Percentiles rank a stretch among this genome's conserved stretches.
phyloP scores from a whole-genome alignment of 306 rosid species.

The Lotus japonicus region DNA sequence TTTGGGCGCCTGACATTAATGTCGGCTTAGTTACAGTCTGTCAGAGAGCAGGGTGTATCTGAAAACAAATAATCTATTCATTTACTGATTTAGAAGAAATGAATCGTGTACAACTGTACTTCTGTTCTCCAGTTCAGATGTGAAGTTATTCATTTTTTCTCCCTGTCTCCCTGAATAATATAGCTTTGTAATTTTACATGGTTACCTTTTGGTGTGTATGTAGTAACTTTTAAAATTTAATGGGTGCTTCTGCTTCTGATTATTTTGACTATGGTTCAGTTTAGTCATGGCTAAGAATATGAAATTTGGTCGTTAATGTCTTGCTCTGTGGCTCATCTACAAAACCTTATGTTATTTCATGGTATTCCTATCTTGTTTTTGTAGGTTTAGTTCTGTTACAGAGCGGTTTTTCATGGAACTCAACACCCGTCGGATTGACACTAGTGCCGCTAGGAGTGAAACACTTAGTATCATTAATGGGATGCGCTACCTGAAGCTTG shows the following conservation, averaged over 20 bases:
- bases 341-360: slow-evolving; percentile 4
- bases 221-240: slow-evolving; percentile 11
- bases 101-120: neutral
- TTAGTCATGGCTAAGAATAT: neutral
- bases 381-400: slow-evolving; percentile 96
- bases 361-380: slow-evolving; percentile 21
- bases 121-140: slow-evolving; percentile 12
- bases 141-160: slow-evolving; percentile 10
- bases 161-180: slow-evolving; percentile 11
- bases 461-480: slow-evolving; percentile 94
- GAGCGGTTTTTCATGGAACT: slow-evolving; percentile 99
- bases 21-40: neutral
- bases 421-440: slow-evolving; percentile 81
- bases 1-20: neutral
- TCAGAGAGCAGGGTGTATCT: neutral
- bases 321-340: neutral
- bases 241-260: neutral
- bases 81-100: slow-evolving; percentile 9
- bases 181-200: slow-evolving; percentile 3
- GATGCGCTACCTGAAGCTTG: slow-evolving; percentile 97
- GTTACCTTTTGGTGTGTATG: slow-evolving; percentile 7
- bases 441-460: slow-evolving; percentile 90
- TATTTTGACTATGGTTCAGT: slow-evolving; percentile 11
- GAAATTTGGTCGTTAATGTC: slow-evolving; percentile 3
- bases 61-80: neutral